A percentile compares a stretch with the other conserved stretches of the same genome.
Evolutionary conservation across 441 rosid species (phyloP).

Genomic region (Omphalea diandra): DNA sequence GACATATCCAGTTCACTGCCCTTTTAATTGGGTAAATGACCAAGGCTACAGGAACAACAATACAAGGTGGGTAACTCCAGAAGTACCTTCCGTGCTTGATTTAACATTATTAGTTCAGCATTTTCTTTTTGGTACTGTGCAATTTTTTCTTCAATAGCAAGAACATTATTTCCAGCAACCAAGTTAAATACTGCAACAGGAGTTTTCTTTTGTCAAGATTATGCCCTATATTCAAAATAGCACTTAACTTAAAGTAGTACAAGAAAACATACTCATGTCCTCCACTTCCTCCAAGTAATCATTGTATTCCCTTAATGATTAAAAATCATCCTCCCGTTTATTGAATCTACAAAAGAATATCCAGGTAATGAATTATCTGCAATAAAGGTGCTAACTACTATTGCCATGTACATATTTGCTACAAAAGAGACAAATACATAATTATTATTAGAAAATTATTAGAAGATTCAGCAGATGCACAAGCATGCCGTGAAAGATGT

Average conservation of each 20-base stretch:
- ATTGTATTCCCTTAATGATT: constrained; percentile 72
- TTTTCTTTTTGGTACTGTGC: constrained; percentile 73
- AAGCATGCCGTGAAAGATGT: not conserved
- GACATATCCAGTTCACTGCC: not conserved
- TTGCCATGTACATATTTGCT: not conserved
- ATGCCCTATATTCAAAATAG: not conserved
- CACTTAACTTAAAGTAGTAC: not conserved
- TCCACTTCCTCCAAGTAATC: constrained; percentile 97
- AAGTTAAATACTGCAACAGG: constrained; percentile 59
- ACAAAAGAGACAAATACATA: not conserved
- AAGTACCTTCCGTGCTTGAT: constrained; percentile 76
- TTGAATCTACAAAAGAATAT: constrained; percentile 55
- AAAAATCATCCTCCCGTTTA: constrained; percentile 85
- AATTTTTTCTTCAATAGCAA: constrained; percentile 70
- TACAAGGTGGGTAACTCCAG: not conserved
- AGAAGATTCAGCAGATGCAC: not conserved
- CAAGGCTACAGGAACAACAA: not conserved
- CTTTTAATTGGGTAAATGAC: not conserved
- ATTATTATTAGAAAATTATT: not conserved
- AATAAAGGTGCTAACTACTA: not conserved
- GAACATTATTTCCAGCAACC: constrained; percentile 69
- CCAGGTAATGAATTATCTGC: not conserved
- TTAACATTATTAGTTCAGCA: constrained; percentile 82
- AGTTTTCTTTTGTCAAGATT: not conserved
- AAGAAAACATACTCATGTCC: constrained; percentile 68